Base-by-base conservation (phyloP, 1,139 yeast species). In the Entelexis paramagnoliae region DNA sequence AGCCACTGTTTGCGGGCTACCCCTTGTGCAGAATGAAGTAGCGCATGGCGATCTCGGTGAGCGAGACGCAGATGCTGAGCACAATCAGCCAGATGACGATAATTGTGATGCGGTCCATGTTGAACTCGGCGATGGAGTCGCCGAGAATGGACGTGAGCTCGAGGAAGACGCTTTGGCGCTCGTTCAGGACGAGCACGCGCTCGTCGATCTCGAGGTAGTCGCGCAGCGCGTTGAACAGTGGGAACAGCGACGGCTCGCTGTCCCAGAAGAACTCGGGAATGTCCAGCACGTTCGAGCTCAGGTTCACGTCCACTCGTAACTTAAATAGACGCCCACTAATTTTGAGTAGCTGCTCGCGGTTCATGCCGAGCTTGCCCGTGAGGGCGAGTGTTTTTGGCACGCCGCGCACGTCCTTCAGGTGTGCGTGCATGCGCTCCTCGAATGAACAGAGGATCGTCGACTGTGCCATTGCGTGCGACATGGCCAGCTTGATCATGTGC, bases 251-350 rank as follows among this genome's bases (percentile, higher is more conserved):
- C 3, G 98, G 98, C 67, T 91, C 98, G 56, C 83, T 79, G 26
- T 91, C 85, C 98, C 98, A 91, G 66, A 91, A 91, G 63, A 87
- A 88, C 54, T 86, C 95, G 0, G 98, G 98, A 0, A 96, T 88
- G 63, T 91, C 98, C 52, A 91, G 72, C 24, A 91, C 89, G 55
- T 88, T 86, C 14, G 96, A 85, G 7, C 93, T 83, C 52, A 91
- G 71, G 64, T 91, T 91, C 4, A 91, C 97, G 67, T 91, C 98
- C 9, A 89, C 96, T 46, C 98, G 72, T 32, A 91, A 68, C 61
- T 88, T 89, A 71, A 89, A 89, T 49, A 91, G 69, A 63, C 84
- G 81, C 14, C 98, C 98, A 0, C 95, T 84, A 63, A 89, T 87
- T 62, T 82, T 85, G 55, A 91, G 68, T 30, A 91, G 72, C 60